Conservation (phyloP, 805 yeast species). For the Yarrowia phangngaensis region DNA sequence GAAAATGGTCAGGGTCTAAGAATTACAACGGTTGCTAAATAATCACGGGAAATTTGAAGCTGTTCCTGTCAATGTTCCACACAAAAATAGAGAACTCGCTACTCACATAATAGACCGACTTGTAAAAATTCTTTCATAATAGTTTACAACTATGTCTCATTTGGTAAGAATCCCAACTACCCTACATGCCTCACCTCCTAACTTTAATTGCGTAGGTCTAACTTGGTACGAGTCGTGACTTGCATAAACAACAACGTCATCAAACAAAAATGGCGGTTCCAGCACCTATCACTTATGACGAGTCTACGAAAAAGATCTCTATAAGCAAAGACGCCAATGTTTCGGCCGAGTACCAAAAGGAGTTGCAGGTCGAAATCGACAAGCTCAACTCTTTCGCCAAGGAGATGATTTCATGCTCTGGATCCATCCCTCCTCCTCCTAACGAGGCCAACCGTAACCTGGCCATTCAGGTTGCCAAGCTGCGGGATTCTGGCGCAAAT, state of each 20-base stretch:
- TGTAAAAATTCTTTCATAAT: too few relatives aligned
- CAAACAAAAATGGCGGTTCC: constrained; percentile 21
- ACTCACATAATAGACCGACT: too few relatives aligned
- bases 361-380: constrained; percentile 32
- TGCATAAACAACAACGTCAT: constrained; percentile 7
- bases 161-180: not conserved
- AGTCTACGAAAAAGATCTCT: constrained; percentile 30
- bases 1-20: too few relatives aligned
- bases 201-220: constrained; percentile 15
- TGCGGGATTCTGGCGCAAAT: constrained; percentile 38
- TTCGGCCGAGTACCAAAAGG: constrained; percentile 29
- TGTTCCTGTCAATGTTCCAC: too few relatives aligned
- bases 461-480: constrained; percentile 38
- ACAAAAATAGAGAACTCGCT: too few relatives aligned
- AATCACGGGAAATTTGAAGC: too few relatives aligned
- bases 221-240: constrained; percentile 16
- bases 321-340: constrained; percentile 28
- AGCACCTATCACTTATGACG: constrained; percentile 32
- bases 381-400: constrained; percentile 37
- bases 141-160: too few relatives aligned
- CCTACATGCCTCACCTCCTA: constrained; percentile 2
- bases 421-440: constrained; percentile 42
- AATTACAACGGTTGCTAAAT: too few relatives aligned
- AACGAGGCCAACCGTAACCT: constrained; percentile 33
- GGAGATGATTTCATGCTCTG: constrained; percentile 35